These are phyloP conservation scores for Rehmannia glutinosa DNA, from an alignment of 257 asterid species.

Conservation along the genomic window DNA sequence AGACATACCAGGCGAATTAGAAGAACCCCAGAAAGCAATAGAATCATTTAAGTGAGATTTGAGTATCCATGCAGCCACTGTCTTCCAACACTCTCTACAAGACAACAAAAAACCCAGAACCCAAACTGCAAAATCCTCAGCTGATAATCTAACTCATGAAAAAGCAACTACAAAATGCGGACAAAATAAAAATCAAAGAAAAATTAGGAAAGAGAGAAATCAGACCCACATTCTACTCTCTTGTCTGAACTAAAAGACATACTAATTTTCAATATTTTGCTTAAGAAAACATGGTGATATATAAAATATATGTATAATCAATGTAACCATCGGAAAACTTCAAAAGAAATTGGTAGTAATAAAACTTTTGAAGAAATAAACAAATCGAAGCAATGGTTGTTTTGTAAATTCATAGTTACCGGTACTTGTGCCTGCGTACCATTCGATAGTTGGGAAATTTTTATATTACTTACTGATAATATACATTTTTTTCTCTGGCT, in stretches of 20 bases:
- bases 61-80: slow-evolving; percentile 40
- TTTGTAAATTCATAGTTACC: slow-evolving; percentile 17
- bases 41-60: slow-evolving; percentile 22
- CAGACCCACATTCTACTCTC: slow-evolving; percentile 40
- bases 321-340: too few species aligned
- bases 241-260: background rate
- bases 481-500: slow-evolving; percentile 9
- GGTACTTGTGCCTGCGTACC: slow-evolving; percentile 38
- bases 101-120: slow-evolving; percentile 26
- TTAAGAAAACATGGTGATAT: slow-evolving; percentile 16
- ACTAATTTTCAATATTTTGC: background rate
- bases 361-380: slow-evolving; percentile 11
- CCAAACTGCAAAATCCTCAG: slow-evolving; percentile 27
- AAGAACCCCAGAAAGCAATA: slow-evolving; percentile 20
- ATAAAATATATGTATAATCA: too few species aligned
- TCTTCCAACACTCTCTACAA: slow-evolving; percentile 21
- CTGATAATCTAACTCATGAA: slow-evolving; percentile 25
- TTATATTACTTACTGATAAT: background rate
- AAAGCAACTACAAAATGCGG: background rate
- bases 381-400: slow-evolving; percentile 13
- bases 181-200: slow-evolving; percentile 1
- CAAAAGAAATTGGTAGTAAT: background rate
- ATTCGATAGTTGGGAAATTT: slow-evolving; percentile 1
- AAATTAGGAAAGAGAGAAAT: background rate
- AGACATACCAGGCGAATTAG: slow-evolving; percentile 28